These are phyloP conservation scores for Cryptosporidium meleagridis DNA, from an alignment of 169 alveolate genomes.

Conservation along the genomic window DNA sequence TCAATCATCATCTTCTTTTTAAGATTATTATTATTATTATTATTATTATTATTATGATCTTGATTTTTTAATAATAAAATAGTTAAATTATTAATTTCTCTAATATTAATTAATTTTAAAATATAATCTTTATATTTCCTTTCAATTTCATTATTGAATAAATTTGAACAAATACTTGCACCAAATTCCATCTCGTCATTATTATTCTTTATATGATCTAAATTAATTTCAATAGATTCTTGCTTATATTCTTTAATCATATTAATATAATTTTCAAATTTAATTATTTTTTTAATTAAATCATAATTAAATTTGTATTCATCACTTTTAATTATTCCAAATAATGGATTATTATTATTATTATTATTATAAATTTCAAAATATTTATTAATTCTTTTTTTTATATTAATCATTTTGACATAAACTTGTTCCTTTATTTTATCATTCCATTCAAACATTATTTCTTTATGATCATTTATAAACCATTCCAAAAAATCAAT, in stretches of 20 bases:
- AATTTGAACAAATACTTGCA: too few species aligned
- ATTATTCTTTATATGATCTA: neutral
- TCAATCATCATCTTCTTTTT: neutral
- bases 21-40: neutral
- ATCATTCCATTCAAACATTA: slow-evolving; percentile 16
- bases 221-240: neutral
- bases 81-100: slow-evolving; percentile 13
- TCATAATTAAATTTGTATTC: slow-evolving; percentile 46
- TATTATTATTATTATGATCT: neutral
- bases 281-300: slow-evolving; percentile 69
- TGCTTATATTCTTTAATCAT: neutral
- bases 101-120: neutral
- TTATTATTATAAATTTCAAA: too few species aligned
- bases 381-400: neutral
- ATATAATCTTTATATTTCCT: neutral
- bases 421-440: neutral
- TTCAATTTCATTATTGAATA: neutral
- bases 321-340: neutral
- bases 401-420: neutral
- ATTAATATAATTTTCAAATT: slow-evolving; percentile 24
- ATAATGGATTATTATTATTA: too few species aligned
- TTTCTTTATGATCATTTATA: slow-evolving; percentile 18
- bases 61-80: neutral
- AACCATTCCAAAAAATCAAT: slow-evolving; percentile 60
- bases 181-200: neutral